Base-by-base conservation (phyloP, 805 yeast genomes). In the Cephaloascus albidus region DNA sequence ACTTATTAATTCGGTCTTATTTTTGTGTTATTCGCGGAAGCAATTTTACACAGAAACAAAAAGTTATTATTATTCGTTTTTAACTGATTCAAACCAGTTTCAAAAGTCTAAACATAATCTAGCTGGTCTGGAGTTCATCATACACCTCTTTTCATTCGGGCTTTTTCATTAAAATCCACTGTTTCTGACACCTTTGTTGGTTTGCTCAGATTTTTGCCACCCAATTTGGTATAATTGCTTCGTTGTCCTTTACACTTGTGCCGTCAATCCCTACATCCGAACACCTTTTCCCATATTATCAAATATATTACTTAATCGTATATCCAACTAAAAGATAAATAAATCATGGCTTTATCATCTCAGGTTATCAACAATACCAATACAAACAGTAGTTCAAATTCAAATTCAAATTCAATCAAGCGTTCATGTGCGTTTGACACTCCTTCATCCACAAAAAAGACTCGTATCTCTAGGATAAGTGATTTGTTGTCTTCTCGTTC, bases 111-210 rank as follows among this genome's bases (percentile, higher is more conserved):
- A 23, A 8, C n/a, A n/a, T 8, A 8, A 23, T 23, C 28, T 23
- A 23, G 28, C 28, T 23, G 28, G 28, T 23, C 28, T 23, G 28
- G 28, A 23, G 10, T 23, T 23, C 28, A 23, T 23, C 28, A 23
- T 12, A 6, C 12, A 12, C 28, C 12, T 6, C 28, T 23, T 23
- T 23, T 23, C 12, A 8, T 12, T 12, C 12, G 28, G 12, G 6
- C 12, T 23, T 23, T 23, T 8, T 23, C 28, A 23, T 23, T 8
- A 23, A 23, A 23, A 8, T 12, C 28, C 6, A 12, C 12, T n/a
- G 6, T 31, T 31, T 31, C 33, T 31, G 33, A 31, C 33, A 6
- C 33, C 33, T 31, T 31, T 31, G 18, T 31, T 31, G 33, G 33
- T 31, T 31, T 31, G 33, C 33, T 31, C 33, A 31, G 33, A 31